Percentiles rank a stretch among this genome's conserved stretches.
phyloP scores from a whole-genome alignment of 2,329 filamentous ascomycete species.

The Trichoderma pleuroti region DNA sequence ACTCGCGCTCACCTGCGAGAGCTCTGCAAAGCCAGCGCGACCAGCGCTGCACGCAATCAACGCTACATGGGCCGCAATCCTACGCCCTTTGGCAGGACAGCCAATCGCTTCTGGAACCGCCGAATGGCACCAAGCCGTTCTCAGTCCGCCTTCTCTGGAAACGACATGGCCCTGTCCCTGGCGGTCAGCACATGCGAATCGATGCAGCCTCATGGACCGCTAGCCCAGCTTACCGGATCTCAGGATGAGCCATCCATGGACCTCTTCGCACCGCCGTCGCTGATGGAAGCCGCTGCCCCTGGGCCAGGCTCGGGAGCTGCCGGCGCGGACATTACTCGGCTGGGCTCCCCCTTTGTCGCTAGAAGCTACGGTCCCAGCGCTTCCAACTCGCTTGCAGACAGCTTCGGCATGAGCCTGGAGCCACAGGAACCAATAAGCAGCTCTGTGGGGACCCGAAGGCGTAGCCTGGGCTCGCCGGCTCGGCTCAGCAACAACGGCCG shows the following conservation, averaged over 20 bases:
- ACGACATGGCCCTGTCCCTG: slow-evolving; percentile 62
- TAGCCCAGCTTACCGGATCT: slow-evolving; percentile 57
- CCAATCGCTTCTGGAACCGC: slow-evolving; percentile 48
- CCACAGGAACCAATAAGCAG: slow-evolving; percentile 45
- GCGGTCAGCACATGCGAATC: slow-evolving; percentile 60
- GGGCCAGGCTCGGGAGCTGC: background rate
- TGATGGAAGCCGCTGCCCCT: background rate
- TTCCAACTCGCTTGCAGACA: slow-evolving; percentile 45
- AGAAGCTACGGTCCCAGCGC: slow-evolving; percentile 62
- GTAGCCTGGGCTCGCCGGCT: slow-evolving; percentile 52
- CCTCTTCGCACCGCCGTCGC: background rate
- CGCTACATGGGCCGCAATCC: slow-evolving; percentile 51
- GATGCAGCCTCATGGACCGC: slow-evolving; percentile 60
- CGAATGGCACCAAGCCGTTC: slow-evolving; percentile 46
- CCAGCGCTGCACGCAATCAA: slow-evolving; percentile 41
- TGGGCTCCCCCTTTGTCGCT: slow-evolving; percentile 55
- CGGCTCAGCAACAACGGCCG: slow-evolving; percentile 45
- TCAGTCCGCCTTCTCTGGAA: slow-evolving; percentile 52
- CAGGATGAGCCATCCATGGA: slow-evolving; percentile 24
- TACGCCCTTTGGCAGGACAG: slow-evolving; percentile 52
- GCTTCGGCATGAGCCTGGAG: slow-evolving; percentile 32
- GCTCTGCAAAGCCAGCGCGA: slow-evolving; percentile 56
- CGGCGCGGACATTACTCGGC: slow-evolving; percentile 27
- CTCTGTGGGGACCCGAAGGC: slow-evolving; percentile 49
- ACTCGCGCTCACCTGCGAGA: slow-evolving; percentile 61